A percentile compares a stretch with the other conserved stretches of the same genome.
Evolutionary conservation across 2,329 filamentous ascomycete genomes (phyloP).

Genomic region (Sporothrix schenckii): DNA sequence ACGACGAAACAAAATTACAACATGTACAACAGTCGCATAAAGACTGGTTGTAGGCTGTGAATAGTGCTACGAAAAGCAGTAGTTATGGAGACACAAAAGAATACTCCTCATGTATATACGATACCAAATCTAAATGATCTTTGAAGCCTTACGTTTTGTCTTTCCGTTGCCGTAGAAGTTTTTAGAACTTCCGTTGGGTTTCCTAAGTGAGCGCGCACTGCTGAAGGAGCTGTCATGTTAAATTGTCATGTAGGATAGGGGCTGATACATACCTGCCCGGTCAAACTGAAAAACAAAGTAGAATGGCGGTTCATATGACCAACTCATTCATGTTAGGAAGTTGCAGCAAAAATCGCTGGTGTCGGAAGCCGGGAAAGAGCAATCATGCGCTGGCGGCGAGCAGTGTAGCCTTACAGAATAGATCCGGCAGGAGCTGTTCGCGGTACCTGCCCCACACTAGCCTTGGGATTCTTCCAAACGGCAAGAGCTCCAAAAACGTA

Average conservation of each 20-base stretch:
- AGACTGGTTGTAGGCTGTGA: neutral
- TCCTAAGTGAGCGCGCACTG: neutral
- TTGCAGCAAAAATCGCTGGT: neutral
- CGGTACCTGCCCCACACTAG: slow-evolving; percentile 31
- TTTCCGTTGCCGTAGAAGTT: neutral
- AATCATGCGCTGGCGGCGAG: neutral
- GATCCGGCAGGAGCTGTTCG: slow-evolving; percentile 27
- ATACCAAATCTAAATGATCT: neutral
- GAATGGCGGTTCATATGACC: neutral
- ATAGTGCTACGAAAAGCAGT: neutral
- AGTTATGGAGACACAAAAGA: neutral
- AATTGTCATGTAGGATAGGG: neutral
- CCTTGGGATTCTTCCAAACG: slow-evolving; percentile 24
- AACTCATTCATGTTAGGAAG: neutral
- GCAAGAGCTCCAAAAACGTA: slow-evolving; percentile 24
- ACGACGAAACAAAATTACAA: neutral
- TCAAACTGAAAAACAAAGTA: neutral
- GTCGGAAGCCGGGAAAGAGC: neutral
- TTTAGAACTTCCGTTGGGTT: neutral
- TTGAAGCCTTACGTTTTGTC: neutral
- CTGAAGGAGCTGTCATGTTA: neutral
- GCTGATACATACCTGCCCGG: neutral
- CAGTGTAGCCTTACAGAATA: neutral
- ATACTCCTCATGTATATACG: slow-evolving; percentile 20
- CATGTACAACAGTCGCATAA: slow-evolving; percentile 14